Conservation (phyloP, 1,284 basidiomycete species). For the Malassezia nana region DNA sequence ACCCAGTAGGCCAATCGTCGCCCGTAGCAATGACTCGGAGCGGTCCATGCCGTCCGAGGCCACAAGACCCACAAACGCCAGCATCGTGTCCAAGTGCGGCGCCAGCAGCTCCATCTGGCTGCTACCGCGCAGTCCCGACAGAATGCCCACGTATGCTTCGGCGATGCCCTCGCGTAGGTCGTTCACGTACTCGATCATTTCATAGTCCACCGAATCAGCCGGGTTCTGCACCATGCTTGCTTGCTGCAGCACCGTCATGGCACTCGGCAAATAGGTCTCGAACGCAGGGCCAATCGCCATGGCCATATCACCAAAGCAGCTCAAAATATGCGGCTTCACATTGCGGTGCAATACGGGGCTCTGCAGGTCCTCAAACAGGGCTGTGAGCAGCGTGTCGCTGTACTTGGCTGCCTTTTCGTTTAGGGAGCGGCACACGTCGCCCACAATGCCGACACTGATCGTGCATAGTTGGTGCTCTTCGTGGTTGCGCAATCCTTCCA, state of each 20-base stretch:
- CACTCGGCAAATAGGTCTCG: slow-evolving; percentile 77
- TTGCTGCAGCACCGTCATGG: slow-evolving; percentile 82
- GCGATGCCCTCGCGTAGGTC: slow-evolving; percentile 86
- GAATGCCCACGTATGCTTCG: slow-evolving; percentile 90
- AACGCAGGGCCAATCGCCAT: slow-evolving; percentile 76
- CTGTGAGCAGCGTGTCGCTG: slow-evolving; percentile 76
- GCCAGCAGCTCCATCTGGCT: slow-evolving; percentile 64
- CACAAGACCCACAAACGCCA: slow-evolving; percentile 71
- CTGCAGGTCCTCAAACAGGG: slow-evolving; percentile 81
- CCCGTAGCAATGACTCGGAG: slow-evolving; percentile 65
- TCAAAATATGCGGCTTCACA: slow-evolving; percentile 90
- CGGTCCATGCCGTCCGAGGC: slow-evolving; percentile 68
- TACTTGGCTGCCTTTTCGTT: slow-evolving; percentile 73
- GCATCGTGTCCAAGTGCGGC: slow-evolving; percentile 64
- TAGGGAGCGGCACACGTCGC: slow-evolving; percentile 85
- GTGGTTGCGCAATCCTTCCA: slow-evolving; percentile 77
- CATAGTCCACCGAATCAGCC: slow-evolving; percentile 58
- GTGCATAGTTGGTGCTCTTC: slow-evolving; percentile 93
- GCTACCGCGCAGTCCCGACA: slow-evolving; percentile 76
- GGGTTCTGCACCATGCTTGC: slow-evolving; percentile 58
- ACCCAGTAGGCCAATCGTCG: slow-evolving; percentile 74
- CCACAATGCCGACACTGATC: slow-evolving; percentile 87
- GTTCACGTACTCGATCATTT: slow-evolving; percentile 82
- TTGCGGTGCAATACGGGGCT: slow-evolving; percentile 81
- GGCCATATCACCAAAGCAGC: slow-evolving; percentile 93